Conservation (phyloP, 495 filamentous ascomycete species). For the Daldinia vernicosa region DNA sequence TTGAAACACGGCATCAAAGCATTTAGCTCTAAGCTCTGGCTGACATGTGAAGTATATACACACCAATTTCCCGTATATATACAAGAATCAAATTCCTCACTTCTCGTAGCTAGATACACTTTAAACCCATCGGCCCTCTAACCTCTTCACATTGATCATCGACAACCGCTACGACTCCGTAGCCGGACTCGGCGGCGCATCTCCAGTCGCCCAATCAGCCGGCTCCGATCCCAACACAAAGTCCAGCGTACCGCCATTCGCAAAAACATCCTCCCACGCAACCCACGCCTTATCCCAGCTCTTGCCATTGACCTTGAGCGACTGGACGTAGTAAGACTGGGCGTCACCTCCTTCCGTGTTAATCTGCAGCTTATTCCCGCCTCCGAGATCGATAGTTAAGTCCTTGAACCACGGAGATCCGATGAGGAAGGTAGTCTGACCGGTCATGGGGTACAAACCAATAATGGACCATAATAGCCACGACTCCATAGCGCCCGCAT, state of each 20-base stretch:
- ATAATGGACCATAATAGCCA: constrained; percentile 76
- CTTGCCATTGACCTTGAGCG: constrained; percentile 58
- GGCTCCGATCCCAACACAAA: constrained; percentile 67
- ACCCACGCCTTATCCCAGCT: constrained; percentile 68
- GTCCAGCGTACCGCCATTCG: constrained; percentile 67
- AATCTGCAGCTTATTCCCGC: constrained; percentile 64
- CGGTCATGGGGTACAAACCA: constrained; percentile 73
- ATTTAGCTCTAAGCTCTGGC: background rate
- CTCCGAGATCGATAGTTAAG: constrained; percentile 65
- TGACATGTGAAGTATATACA: background rate
- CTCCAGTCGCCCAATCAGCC: constrained; percentile 65
- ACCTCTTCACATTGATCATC: background rate
- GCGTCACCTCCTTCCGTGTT: constrained; percentile 59
- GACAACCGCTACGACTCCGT: constrained; percentile 33
- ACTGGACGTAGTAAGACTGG: constrained; percentile 63
- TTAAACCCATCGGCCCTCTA: background rate
- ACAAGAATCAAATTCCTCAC: background rate
- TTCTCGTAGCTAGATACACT: background rate
- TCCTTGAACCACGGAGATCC: constrained; percentile 69
- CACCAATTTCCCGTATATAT: background rate
- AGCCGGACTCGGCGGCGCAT: constrained; percentile 62
- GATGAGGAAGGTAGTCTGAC: constrained; percentile 71
- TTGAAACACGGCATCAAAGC: background rate
- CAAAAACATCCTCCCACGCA: constrained; percentile 70
- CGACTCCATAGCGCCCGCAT: constrained; percentile 75